Conservation (phyloP, 371 early-diverging fungal genomes). For the Phascolomyces articulosus region DNA sequence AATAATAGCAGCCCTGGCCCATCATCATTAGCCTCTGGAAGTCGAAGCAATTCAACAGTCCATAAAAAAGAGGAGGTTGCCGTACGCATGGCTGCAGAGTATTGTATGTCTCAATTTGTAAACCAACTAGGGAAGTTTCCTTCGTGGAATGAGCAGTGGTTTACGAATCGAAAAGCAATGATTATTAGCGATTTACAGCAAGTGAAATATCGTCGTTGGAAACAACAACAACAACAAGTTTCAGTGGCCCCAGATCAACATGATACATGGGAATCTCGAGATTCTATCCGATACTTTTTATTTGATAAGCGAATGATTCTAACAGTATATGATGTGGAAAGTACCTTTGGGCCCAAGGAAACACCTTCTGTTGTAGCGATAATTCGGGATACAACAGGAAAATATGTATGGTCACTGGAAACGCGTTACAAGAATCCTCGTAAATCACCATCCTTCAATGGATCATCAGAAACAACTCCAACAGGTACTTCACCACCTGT, state of each 20-base stretch:
- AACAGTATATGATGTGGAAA: constrained; percentile 45
- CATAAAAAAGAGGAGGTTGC: constrained; percentile 52
- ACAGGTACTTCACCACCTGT: constrained; percentile 19
- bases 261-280: constrained; percentile 16
- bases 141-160: constrained; percentile 55
- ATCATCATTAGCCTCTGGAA: constrained; percentile 6
- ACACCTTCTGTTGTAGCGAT: constrained; percentile 54
- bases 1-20: neutral
- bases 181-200: constrained; percentile 58
- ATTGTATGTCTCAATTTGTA: constrained; percentile 70
- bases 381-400: constrained; percentile 73
- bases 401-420: constrained; percentile 69
- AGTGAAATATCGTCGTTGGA: constrained; percentile 12
- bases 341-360: constrained; percentile 9
- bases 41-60: constrained; percentile 11
- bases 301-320: constrained; percentile 67
- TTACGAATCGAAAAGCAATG: constrained; percentile 58
- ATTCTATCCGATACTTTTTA: constrained; percentile 67
- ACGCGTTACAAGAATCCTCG: constrained; percentile 49
- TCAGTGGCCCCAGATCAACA: constrained; percentile 9
- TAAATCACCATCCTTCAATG: neutral
- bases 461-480: constrained; percentile 20
- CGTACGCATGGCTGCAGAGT: constrained; percentile 77
- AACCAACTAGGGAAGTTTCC: constrained; percentile 75
- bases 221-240: constrained; percentile 11